Evolutionary conservation across 345 rosid genomes (phyloP).

Genomic region (Dimocarpus longan): DNA sequence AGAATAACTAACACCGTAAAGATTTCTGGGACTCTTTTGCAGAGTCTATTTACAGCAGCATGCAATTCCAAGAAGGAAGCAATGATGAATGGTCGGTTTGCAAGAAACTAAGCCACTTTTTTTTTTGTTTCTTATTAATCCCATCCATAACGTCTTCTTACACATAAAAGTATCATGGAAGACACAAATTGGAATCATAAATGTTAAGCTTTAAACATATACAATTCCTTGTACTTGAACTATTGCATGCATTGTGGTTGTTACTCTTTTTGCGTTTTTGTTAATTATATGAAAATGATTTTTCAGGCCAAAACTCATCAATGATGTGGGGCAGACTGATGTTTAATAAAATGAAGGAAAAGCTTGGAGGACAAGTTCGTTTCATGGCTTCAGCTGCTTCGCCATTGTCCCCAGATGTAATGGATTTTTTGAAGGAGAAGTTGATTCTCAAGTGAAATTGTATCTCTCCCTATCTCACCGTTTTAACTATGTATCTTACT

Average conservation of each 20-base stretch:
- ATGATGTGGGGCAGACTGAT: conserved; percentile 84
- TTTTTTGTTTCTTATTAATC: conserved; percentile 3
- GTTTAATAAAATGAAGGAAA: conserved; percentile 75
- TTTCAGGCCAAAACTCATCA: conserved; percentile 67
- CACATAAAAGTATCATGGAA: neutral
- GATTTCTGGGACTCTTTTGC: conserved; percentile 67
- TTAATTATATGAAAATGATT: conserved; percentile 18
- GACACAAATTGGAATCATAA: neutral
- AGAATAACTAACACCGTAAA: conserved; percentile 76
- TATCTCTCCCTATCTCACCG: neutral
- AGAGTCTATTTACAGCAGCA: conserved; percentile 74
- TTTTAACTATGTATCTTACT: neutral
- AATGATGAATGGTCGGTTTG: conserved; percentile 56
- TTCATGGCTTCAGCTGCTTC: conserved; percentile 86
- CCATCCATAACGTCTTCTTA: neutral
- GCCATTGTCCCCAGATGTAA: conserved; percentile 80
- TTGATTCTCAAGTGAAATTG: conserved; percentile 18
- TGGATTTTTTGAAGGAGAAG: conserved; percentile 89
- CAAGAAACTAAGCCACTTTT: neutral
- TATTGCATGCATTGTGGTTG: too few relatives aligned
- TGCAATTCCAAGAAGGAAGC: conserved; percentile 90
- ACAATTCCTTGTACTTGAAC: too few relatives aligned
- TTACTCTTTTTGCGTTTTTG: neutral
- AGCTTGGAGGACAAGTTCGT: conserved; percentile 85
- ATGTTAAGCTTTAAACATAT: neutral